Base-by-base conservation (phyloP, 768 basidiomycete genomes). In the Podaxis pistillaris region DNA sequence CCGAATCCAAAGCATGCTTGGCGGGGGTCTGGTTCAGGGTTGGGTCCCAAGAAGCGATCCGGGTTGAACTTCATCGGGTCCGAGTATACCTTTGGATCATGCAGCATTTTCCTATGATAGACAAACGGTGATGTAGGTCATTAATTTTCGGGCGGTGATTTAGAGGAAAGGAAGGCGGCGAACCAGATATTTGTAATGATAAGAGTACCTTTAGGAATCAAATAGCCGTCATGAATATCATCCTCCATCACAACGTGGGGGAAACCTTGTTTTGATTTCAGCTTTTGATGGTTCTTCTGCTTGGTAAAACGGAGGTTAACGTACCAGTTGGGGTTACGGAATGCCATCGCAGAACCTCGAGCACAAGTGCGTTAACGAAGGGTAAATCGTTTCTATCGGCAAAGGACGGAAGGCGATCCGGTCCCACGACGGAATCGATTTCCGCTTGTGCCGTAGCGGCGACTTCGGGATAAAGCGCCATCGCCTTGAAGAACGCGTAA, bases 1-100 rank as follows among this genome's bases (percentile, higher is more conserved):
- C 83, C 85, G 56, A 84, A 86, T 3, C 85, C 85, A 63, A 85
- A 86, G 55, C 78, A 80, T 44, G 79, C 67, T 4, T 71, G 69
- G 19, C 76, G 76, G 17, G 84, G 81, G 56, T 84, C 82, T n/a
- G 56, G 65, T 63, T 82, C 78, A 4, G 78, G 73, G 28, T 72
- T 66, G 19, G 74, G 68, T 11, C 73, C 73, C 19, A 85, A 69
- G 71, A 82, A 83, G 11, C 83, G 74, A 26, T 79, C 77, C 0
- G 84, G 83, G 19, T 74, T 76, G 68, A 85, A 85, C 12, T 58
- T 64, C 64, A 74, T 72, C 0, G 83, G 83, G 24, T 82, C 74
- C 15, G 75, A 63, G 66, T 83, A 83, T 12, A 69, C 72, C 19
- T 60, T 64, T 3, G 78, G 72, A 67, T 85, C 79, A 58, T 79